These are phyloP conservation scores for Quercus tomentella DNA, from an alignment of 331 rosid genomes.

Conservation along the genomic window DNA sequence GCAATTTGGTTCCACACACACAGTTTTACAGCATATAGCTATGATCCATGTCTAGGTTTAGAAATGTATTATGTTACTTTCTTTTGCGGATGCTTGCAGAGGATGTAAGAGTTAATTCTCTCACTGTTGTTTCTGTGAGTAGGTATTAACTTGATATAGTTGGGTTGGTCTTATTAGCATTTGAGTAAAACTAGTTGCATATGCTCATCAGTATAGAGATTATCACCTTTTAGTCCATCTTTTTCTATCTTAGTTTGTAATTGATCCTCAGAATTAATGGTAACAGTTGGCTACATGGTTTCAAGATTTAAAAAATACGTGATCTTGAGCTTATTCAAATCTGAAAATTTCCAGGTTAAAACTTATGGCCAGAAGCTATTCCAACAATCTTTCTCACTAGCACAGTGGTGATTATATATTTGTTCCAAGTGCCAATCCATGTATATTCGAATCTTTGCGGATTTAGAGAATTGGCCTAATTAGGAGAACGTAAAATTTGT, in stretches of 20 bases:
- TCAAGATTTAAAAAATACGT: not conserved
- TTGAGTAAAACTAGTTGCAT: slow-evolving; percentile 3
- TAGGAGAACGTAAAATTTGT: not conserved
- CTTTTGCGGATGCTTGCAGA: slow-evolving; percentile 8
- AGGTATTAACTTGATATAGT: slow-evolving; percentile 9
- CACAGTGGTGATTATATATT: no score
- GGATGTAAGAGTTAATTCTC: not conserved
- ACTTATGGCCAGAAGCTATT: no score
- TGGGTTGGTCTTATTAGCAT: not conserved
- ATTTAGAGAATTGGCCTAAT: not conserved
- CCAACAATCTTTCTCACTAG: no score
- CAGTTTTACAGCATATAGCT: not conserved
- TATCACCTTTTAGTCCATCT: not conserved
- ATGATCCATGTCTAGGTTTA: slow-evolving; percentile 27
- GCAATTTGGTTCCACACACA: not conserved
- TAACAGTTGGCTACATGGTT: not conserved
- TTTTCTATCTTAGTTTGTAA: no score
- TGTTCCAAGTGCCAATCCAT: no score
- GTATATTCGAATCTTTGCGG: no score
- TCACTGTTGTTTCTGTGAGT: not conserved
- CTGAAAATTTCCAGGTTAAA: not conserved
- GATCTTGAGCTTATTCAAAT: not conserved
- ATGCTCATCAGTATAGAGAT: slow-evolving; percentile 7
- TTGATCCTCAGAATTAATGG: not conserved
- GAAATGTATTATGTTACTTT: slow-evolving; percentile 23